These are phyloP conservation scores for Ogataea hybrid DNA, from an alignment of 1,139 yeast genomes.

Conservation along the genomic window DNA sequence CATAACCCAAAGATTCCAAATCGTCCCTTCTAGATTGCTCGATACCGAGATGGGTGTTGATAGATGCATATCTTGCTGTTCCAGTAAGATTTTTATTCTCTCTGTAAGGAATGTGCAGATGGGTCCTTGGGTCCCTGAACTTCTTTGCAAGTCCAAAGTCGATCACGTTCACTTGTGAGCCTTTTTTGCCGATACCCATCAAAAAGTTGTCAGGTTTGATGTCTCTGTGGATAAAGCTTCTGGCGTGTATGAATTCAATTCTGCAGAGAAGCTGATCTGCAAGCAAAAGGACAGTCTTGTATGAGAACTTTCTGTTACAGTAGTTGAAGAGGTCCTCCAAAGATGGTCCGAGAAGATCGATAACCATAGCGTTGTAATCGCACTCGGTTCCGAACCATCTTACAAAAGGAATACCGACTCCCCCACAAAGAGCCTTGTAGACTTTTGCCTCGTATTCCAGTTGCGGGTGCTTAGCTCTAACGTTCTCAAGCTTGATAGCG, in stretches of 20 bases:
- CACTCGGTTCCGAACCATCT: constrained; percentile 98
- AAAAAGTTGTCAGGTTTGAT: constrained; percentile 94
- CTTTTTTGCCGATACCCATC: constrained; percentile 96
- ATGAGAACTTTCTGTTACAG: constrained; percentile 90
- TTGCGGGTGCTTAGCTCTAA: constrained; percentile 93
- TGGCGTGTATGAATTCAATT: constrained; percentile 91
- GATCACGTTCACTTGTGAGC: constrained; percentile 91
- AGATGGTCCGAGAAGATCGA: constrained; percentile 93
- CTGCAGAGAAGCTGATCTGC: constrained; percentile 96
- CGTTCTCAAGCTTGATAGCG: constrained; percentile 90
- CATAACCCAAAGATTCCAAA: constrained; percentile 93
- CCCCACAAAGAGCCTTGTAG: constrained; percentile 91
- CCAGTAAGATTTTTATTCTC: constrained; percentile 97
- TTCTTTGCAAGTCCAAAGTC: constrained; percentile 97
- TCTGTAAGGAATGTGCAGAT: constrained; percentile 92
- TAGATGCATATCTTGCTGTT: constrained; percentile 94
- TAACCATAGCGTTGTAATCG: constrained; percentile 95
- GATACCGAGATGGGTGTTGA: constrained; percentile 94
- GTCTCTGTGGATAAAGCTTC: constrained; percentile 89
- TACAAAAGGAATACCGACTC: constrained; percentile 95
- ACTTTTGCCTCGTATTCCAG: constrained; percentile 95
- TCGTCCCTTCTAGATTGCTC: constrained; percentile 98
- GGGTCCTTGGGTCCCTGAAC: constrained; percentile 93
- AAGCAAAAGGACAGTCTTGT: constrained; percentile 85
- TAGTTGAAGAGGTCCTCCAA: constrained; percentile 94